Percentiles rank a stretch among this genome's conserved stretches.
phyloP scores from a whole-genome alignment of 2,329 filamentous ascomycete species.

The Trichophyton benhamiae region DNA sequence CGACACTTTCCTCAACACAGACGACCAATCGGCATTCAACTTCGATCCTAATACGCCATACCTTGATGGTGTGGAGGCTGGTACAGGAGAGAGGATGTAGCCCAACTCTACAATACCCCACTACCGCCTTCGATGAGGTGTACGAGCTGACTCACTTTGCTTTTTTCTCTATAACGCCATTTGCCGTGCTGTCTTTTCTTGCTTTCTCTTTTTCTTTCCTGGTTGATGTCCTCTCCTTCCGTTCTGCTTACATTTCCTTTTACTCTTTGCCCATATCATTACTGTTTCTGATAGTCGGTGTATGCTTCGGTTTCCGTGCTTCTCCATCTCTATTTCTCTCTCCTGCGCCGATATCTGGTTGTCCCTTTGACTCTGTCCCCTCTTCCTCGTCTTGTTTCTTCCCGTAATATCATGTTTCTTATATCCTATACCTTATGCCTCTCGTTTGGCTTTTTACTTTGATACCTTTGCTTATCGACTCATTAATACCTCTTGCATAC shows the following conservation, averaged over 20 bases:
- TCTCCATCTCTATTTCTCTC: background rate
- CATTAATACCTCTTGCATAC: background rate
- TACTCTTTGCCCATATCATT: background rate
- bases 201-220: constrained; percentile 8
- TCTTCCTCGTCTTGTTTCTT: background rate
- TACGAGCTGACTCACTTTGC: constrained; percentile 1
- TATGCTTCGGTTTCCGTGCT: background rate
- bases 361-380: background rate
- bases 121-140: background rate
- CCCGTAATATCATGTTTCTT: background rate
- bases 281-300: constrained; percentile 7
- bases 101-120: background rate
- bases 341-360: background rate
- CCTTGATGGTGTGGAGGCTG: constrained; percentile 33
- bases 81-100: constrained; percentile 29
- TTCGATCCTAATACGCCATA: constrained; percentile 32
- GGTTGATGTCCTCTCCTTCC: constrained; percentile 5
- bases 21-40: constrained; percentile 32
- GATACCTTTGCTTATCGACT: background rate
- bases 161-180: constrained; percentile 5
- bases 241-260: constrained; percentile 10
- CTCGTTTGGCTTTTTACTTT: background rate
- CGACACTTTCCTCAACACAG: constrained; percentile 52
- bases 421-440: background rate
- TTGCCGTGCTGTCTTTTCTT: constrained; percentile 4